Evolutionary conservation across 1,139 yeast species (phyloP).

Genomic region (Kurtzmaniella quercitrusa): DNA sequence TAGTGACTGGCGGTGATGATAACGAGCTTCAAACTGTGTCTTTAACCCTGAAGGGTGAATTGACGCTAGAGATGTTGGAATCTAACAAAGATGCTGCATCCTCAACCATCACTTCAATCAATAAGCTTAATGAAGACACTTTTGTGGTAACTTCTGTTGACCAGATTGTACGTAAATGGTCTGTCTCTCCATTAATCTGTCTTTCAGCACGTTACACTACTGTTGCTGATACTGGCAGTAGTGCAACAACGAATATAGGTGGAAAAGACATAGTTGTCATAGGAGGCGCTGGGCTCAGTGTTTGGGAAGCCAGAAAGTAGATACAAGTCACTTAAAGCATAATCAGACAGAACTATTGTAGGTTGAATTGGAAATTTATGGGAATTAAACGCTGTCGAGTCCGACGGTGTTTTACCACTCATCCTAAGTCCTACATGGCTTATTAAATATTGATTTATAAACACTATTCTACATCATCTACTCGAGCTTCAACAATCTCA

Average conservation of each 20-base stretch:
- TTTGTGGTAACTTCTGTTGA: constrained; percentile 67
- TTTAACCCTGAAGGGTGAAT: constrained; percentile 20
- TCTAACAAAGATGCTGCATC: constrained; percentile 65
- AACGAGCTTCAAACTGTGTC: constrained; percentile 58
- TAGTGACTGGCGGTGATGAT: constrained; percentile 89
- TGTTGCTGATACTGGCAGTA: constrained; percentile 85
- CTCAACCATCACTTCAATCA: constrained; percentile 75
- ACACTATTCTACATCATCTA: constrained; percentile 3
- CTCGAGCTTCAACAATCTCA: constrained; percentile 69
- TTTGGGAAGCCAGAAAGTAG: constrained; percentile 31
- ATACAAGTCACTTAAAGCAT: no score
- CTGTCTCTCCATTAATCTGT: constrained; percentile 31
- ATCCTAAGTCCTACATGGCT: neutral
- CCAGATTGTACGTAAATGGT: constrained; percentile 71
- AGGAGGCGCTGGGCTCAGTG: constrained; percentile 72
- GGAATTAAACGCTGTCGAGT: neutral
- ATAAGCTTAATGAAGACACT: constrained; percentile 17
- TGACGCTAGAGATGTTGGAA: constrained; percentile 20
- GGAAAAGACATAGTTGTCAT: constrained; percentile 33
- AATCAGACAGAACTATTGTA: constrained; percentile 6
- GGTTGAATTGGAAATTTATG: neutral
- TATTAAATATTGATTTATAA: constrained; percentile 8
- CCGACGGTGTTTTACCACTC: neutral
- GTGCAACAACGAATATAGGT: constrained; percentile 33
- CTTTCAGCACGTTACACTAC: constrained; percentile 59